Conservation (phyloP, 805 yeast genomes). For the Pichia sporocuriosa region DNA sequence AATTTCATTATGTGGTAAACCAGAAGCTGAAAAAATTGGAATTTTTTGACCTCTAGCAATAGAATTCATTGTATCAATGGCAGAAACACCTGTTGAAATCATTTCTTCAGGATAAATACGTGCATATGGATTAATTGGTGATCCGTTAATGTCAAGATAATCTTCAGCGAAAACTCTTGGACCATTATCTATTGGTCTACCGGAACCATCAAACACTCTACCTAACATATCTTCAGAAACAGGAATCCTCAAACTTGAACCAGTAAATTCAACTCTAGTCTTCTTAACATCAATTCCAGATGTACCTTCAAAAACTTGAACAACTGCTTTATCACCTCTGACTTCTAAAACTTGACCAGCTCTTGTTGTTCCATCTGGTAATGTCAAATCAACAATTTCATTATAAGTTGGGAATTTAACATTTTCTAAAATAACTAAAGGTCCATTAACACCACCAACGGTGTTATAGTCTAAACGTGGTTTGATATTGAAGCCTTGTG, state of each 20-base stretch:
- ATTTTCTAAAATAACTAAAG: conserved; percentile 83
- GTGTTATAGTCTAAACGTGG: conserved; percentile 93
- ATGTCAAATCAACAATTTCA: conserved; percentile 93
- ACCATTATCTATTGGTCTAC: conserved; percentile 96
- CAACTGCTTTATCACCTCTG: conserved; percentile 93
- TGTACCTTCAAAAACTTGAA: conserved; percentile 98
- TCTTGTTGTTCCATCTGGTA: conserved; percentile 91
- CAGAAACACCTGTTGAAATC: conserved; percentile 98
- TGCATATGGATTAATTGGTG: conserved; percentile 96
- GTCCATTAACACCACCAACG: conserved; percentile 98
- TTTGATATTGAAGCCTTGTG: conserved; percentile 83
- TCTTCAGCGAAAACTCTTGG: conserved; percentile 99
- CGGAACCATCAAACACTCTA: conserved; percentile 97
- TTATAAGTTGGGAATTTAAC: conserved; percentile 87
- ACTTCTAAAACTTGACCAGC: conserved; percentile 99
- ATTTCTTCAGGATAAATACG: conserved; percentile 99
- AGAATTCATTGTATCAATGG: conserved; percentile 98
- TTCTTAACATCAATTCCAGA: conserved; percentile 98
- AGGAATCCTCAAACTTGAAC: conserved; percentile 85
- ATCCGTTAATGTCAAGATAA: conserved; percentile 95
- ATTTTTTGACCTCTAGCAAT: conserved; percentile 99
- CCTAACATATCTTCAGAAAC: conserved; percentile 97
- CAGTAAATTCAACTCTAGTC: conserved; percentile 96
- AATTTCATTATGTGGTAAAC: conserved; percentile 98
- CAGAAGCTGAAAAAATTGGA: conserved; percentile 98